These are phyloP conservation scores for Linnemannia hyalina DNA, from an alignment of 192 early-diverging fungal species.

Conservation along the genomic window DNA sequence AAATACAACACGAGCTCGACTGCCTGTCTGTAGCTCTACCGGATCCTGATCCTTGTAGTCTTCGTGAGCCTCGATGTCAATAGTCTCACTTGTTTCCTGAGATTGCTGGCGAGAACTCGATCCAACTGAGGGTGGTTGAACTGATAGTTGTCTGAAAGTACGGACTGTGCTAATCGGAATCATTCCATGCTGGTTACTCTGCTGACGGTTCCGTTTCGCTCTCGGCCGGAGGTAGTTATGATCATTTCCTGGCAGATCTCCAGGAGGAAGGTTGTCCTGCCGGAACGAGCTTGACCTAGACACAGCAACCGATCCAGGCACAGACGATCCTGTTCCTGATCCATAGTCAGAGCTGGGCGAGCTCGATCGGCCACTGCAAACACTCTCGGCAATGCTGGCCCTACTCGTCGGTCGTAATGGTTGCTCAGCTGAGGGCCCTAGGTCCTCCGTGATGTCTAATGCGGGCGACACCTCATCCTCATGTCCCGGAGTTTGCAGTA, in stretches of 20 bases:
- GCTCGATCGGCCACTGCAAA: conserved; percentile 12
- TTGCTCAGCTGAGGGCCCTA: neutral
- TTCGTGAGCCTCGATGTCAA: neutral
- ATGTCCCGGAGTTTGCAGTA: conserved; percentile 23
- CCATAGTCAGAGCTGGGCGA: conserved; percentile 51
- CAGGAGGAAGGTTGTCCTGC: neutral
- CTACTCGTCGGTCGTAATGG: conserved; percentile 19
- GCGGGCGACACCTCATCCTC: conserved; percentile 19
- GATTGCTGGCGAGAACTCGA: neutral
- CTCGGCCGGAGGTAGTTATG: neutral
- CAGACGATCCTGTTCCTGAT: conserved; percentile 47
- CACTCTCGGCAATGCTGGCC: conserved; percentile 17
- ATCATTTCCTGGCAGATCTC: neutral
- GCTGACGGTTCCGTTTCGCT: neutral
- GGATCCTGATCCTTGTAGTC: conserved; percentile 12
- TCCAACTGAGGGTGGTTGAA: neutral
- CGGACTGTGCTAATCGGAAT: conserved; percentile 45
- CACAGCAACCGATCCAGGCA: conserved; percentile 31
- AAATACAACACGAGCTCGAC: conserved; percentile 65
- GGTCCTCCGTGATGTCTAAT: conserved; percentile 25
- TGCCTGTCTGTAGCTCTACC: conserved; percentile 56
- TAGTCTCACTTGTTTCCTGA: neutral
- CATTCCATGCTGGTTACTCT: conserved; percentile 30
- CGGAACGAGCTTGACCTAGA: conserved; percentile 39
- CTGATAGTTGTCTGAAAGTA: conserved; percentile 31